Evolutionary conservation across 257 asterid genomes (phyloP), one percentile per base, ranked within the genome.

Genomic region (Anisodus tanguticus): DNA sequence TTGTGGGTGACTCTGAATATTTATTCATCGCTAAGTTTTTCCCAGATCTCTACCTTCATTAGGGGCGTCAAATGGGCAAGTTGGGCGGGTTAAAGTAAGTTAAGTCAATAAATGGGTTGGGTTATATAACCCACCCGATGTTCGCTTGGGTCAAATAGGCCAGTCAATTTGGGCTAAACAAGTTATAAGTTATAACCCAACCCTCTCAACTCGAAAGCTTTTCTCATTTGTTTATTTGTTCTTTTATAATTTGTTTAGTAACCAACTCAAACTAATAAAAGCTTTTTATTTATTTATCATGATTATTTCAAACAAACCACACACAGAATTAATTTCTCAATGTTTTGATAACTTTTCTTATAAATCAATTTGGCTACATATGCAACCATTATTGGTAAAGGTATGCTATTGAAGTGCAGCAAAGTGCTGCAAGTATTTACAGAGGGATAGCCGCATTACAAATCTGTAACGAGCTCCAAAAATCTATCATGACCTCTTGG

Each of bases 381-480:
- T n/a, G n/a, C 79, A 71, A 71, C 79, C 79, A 43, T 37, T 37
- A 68, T 68, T 37, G 76, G 76, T 37, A 19, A 39, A 68, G n/a
- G 3, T 37, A 37, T 68, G 16, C 41, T 6, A 41, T 19, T 37
- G 3, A 60, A 60, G 62, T 13, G 62, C 59, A 54, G 16, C 59
- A 13, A 63, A 63, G 74, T 31, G 72, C 45, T 66, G 45, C 74
- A 35, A 67, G 49, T 15, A 37, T 67, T 68, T 68, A 37, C 51
- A 68, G 13, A 68, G 26, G 37, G 11, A 37, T 15, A 15, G 53
- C 26, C 51, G 51, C 77, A 15, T 39, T 68, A 68, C 77, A 37
- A 68, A 68, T 68, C 77, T 37, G 26, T 68, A 68, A 68, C 5
- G 2, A 68, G 77, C 13, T 15, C 77, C 37, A 68, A 7, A 37